Base-by-base conservation (phyloP, 2,329 filamentous ascomycete species). In the Pseudocercospora vitis region DNA sequence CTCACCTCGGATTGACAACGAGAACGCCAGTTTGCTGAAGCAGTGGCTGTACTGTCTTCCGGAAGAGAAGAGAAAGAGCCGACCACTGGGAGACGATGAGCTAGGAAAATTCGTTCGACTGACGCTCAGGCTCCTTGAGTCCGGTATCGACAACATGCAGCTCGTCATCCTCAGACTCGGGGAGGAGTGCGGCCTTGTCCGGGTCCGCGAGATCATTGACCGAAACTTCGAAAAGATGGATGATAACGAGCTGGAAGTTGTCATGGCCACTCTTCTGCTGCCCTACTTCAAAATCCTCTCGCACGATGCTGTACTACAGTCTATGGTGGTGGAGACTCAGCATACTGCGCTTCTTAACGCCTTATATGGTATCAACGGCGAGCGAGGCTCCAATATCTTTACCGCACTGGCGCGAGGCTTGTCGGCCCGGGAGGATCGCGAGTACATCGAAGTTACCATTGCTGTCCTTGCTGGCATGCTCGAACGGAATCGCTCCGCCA, bases 241-340 rank as follows among this genome's bases (percentile, higher is more conserved):
- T 4, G 51, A 52, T 29, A 7, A 11, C 3, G 28, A 12, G 21
- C 48, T 54, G 3, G 40, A 8, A 3, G 12, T 2, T 1, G n/a
- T 47, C 3, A 45, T 33, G 45, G 18, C 8, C 14, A 51, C 14
- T 2, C 44, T 50, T 24, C 50, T 60, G 5, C 14, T 50, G n/a
- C 55, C 52, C 1, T 56, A 46, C 52, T 52, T 60, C 44, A 47
- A 29, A 23, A 40, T 60, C 1, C 39, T 60, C 4, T 53, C 52
- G 16, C 50, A 60, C 21, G 19, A 55, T 7, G 48, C n/a, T 12
- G 52, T 59, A 2, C 16, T 50, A 2, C 32, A 24, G 5, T 57
- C 54, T 4, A 31, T 29, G 9, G 48, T 59, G 1, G 26, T 55
- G 1, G 50, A 56, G 26, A 28, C 19, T 2, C 45, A 33, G 4